Evolutionary conservation across 176 grass and related monocot species (phyloP), one percentile per base, ranked within the genome.

Genomic region (Alopecurus myosuroides): DNA sequence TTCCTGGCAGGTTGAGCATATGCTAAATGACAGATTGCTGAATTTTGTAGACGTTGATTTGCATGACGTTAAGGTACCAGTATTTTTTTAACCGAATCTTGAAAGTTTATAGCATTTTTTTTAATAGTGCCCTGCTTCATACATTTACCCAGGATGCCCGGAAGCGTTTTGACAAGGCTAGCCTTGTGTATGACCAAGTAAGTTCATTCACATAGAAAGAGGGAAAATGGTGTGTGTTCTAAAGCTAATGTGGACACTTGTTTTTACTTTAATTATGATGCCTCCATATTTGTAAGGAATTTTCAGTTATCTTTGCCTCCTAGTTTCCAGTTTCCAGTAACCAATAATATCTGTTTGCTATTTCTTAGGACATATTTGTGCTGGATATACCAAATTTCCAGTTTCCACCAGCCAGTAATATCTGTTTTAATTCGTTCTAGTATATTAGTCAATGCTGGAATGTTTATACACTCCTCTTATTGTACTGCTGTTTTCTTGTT

Each of bases 141-240:
- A 42, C 42, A 60, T 92, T 77, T 83, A 75, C 44, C 70, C 82
- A 99, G 97, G 97, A 92, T 88, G 90, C 93, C 67, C 88, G 81
- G 48, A 95, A 96, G 55, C 89, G 84, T 68, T 96, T 99, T 69
- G 97, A 99, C 78, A 99, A 96, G 89, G 97, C 97, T 88, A 91
- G 91, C 81, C 68, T 94, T 34, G 68, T 88, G 33, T 99, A 99
- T 94, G 97, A 99, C 79, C 94, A 96, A 91, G 97, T 89, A 85
- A 81, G 64, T 88, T 82, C 41, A 77, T 70, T 58, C 22, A 46
- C 67, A 5, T 84, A 22, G 5, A 70, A 39, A 52, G 37, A n/a
- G 18, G 52, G 19, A 61, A 31, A 70, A 45, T 15, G 7, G 15
- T 55, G 3, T 42, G 13, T 46, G 29, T 49, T 62, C 55, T 19